Percentiles rank a stretch among this genome's conserved stretches.
phyloP scores from a whole-genome alignment of 202 grass and related monocot species.

The Setaria italica region DNA sequence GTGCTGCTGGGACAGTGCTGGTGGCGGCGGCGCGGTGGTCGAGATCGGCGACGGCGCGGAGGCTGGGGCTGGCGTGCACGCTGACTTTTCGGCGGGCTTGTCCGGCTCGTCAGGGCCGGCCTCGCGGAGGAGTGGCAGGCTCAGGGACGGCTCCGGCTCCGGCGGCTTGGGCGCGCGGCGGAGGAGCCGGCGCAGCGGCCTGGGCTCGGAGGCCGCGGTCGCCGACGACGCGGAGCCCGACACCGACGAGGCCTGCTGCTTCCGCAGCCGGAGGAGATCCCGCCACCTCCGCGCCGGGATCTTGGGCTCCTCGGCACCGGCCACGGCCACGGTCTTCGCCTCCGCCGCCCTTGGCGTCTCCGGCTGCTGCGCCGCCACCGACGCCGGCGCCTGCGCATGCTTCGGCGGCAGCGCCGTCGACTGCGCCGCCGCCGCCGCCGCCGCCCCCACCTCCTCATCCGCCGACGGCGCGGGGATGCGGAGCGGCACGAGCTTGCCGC shows the following conservation, averaged over 20 bases:
- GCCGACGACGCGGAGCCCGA: neutral
- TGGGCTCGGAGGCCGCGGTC: constrained; percentile 20
- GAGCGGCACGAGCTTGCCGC: constrained; percentile 81
- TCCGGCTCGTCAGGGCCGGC: constrained; percentile 36
- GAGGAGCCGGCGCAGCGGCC: constrained; percentile 69
- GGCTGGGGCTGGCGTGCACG: neutral
- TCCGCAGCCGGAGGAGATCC: constrained; percentile 81
- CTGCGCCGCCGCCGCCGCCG: neutral
- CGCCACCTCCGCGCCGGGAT: constrained; percentile 78
- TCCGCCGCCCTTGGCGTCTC: constrained; percentile 37
- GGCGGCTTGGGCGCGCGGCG: constrained; percentile 57
- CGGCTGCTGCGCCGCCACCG: constrained; percentile 25
- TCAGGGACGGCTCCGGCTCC: constrained; percentile 61
- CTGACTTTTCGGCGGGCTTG: neutral
- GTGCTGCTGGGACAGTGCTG: neutral
- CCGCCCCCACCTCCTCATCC: neutral
- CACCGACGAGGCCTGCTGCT: constrained; percentile 53
- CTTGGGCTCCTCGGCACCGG: constrained; percentile 25
- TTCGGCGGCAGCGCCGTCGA: neutral
- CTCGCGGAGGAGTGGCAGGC: constrained; percentile 68
- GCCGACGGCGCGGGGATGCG: constrained; percentile 35
- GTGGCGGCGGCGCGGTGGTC: neutral
- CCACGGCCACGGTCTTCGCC: neutral
- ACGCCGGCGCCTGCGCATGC: neutral
- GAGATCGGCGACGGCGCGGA: neutral